Base-by-base conservation (phyloP, 768 basidiomycete genomes). In the Trametopsis cervina region DNA sequence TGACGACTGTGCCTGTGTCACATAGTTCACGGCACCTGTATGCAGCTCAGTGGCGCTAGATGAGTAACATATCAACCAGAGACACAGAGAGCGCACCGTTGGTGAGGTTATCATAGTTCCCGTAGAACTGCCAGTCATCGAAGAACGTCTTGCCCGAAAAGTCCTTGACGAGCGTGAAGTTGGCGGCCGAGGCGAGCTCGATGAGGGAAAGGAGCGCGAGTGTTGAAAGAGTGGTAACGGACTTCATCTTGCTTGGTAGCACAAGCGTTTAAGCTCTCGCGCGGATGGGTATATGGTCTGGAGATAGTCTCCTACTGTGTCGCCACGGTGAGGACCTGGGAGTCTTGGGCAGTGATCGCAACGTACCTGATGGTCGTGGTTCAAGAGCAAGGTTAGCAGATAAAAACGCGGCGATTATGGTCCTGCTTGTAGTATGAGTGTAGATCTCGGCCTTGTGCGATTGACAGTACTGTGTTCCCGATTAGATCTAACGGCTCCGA, bases 1-100 rank as follows among this genome's bases (percentile, higher is more conserved):
- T 5, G 65, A 63, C 1, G 81, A 81, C 27, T 69, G 68, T 4
- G 68, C 60, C 47, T 68, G 60, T 54, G 71, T 70, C 6, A 81
- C 69, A 67, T 72, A 87, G 22, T 71, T 74, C 10, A 78, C 81
- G 54, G 85, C 82, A 37, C 84, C 85, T 82, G 54, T 1, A 42
- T 24, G 21, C 21, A 25, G 70, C 69, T 6, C 75, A 66, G 64
- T 72, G 81, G 18, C 74, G 74, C 15, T 75, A 78, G 54, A 83
- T 79, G 37, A 40, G 15, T 15, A 37, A 40, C 7, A 12, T 21
- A 9, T 35, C 37, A 40, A 23, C 27, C 5, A 47, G 26, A 21
- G 22, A 20, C 15, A 3, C 1, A 18, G 25, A 25, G n/a, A 13
- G 47, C 62, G 49, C 36, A 69, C 66, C 65, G 27, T 59, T 62